A percentile compares a stretch with the other conserved stretches of the same genome.
These are phyloP conservation scores for Malania oleifera DNA, from an alignment of 164 flowering plant species.

Conservation along the genomic window DNA sequence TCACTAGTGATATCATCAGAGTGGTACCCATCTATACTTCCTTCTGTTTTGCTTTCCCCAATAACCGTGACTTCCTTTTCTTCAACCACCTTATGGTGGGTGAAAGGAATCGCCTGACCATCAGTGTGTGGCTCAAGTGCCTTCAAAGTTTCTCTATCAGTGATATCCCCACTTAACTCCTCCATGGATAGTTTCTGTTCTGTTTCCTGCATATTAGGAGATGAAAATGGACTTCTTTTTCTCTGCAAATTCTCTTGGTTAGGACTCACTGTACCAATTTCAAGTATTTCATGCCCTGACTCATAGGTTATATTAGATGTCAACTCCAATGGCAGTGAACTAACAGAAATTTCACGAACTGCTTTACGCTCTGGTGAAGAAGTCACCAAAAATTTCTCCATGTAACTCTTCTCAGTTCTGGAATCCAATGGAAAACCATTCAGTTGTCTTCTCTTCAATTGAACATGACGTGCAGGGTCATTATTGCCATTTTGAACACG, in stretches of 20 bases:
- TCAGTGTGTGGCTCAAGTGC: conserved; percentile 21
- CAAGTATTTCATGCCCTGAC: conserved; percentile 40
- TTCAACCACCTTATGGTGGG: conserved; percentile 16
- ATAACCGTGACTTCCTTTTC: conserved; percentile 36
- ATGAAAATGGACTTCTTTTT: conserved; percentile 24
- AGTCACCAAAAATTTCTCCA: conserved; percentile 60
- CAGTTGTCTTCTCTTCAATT: conserved; percentile 65
- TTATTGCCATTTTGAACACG: conserved; percentile 39
- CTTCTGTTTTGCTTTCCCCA: conserved; percentile 29
- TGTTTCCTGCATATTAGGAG: conserved; percentile 30
- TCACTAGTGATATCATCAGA: conserved; percentile 79
- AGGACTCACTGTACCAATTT: conserved; percentile 40
- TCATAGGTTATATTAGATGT: conserved; percentile 29
- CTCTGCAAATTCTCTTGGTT: conserved; percentile 19
- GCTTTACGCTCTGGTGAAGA: conserved; percentile 40
- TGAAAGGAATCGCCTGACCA: conserved; percentile 22
- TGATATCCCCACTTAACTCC: conserved; percentile 20
- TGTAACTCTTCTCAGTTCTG: conserved; percentile 63
- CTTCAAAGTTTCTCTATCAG: conserved; percentile 17
- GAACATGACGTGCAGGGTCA: conserved; percentile 52
- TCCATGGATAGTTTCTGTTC: conserved; percentile 17
- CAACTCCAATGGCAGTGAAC: conserved; percentile 28
- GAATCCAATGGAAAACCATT: conserved; percentile 42
- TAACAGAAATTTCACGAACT: conserved; percentile 32
- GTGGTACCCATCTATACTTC: conserved; percentile 28